A percentile compares a stretch with the other conserved stretches of the same genome.
Evolutionary conservation across 148 eudicot genomes (phyloP).

Genomic region (Silene conica): DNA sequence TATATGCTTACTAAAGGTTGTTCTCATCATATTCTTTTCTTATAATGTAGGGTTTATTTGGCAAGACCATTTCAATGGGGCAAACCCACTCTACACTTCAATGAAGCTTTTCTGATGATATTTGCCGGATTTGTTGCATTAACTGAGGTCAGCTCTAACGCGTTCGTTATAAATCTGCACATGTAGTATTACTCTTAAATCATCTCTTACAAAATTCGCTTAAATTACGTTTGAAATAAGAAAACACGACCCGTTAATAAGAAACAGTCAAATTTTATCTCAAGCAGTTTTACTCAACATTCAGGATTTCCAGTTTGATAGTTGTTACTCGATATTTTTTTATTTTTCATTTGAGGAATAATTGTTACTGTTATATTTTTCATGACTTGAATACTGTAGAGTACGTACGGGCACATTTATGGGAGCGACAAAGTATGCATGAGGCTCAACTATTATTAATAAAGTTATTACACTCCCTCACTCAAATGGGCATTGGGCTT

Average conservation of each 20-base stretch:
- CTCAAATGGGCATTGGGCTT: too few species aligned
- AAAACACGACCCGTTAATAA: background rate
- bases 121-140: conserved; percentile 72
- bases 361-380: background rate
- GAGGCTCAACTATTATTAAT: too few species aligned
- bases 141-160: conserved; percentile 47
- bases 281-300: background rate
- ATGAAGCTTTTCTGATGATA: conserved; percentile 47
- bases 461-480: too few species aligned
- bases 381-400: conserved; percentile 27
- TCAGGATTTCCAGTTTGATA: background rate
- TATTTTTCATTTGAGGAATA: too few species aligned
- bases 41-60: conserved; percentile 47
- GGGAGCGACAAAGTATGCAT: conserved; percentile 70
- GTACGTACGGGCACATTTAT: conserved; percentile 74
- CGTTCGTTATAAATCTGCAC: too few species aligned
- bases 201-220: background rate
- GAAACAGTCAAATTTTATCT: background rate
- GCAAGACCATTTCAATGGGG: conserved; percentile 85
- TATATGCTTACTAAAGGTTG: too few species aligned
- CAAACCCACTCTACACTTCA: conserved; percentile 43
- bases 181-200: background rate
- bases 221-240: background rate
- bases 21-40: background rate
- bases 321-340: background rate